Base-by-base conservation (phyloP, 306 rosid species). In the Prunus kanzakura region DNA sequence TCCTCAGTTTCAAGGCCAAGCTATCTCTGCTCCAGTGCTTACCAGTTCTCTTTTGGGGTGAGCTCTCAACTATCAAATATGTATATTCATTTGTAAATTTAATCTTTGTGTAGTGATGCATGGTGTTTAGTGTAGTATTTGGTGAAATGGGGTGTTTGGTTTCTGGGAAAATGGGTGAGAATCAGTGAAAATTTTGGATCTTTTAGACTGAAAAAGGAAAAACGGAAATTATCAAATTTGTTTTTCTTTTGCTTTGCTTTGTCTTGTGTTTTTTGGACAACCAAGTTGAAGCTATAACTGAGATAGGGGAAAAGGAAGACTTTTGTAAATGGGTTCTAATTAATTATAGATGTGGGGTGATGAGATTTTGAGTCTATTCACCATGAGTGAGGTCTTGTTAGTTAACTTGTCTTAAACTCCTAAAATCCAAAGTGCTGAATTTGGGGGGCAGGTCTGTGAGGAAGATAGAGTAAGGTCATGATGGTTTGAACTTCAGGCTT, bases 21-120 rank as follows among this genome's bases (percentile, higher is more conserved):
- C 57, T 62, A 62, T 73, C 72, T 72, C 81, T 84, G 64, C 81
- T 77, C 85, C 11, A 58, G 57, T 79, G 50, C 64, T 73, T 62
- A 18, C 82, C 74, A 76, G 49, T 19, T 80, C 70, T 73, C 75
- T 49, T 43, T 46, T 57, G 69, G 73, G 77, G 68, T 60, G 19
- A 10, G 68, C 76, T 72, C 76, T 18, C 3, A 25, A 10, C n/a
- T 18, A 16, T 14, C 67, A 12, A 43, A 4, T 41, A 8, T 57
- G 5, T 2, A 38, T 55, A 3, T 22, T 38, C 55, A 22, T 4
- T 29, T 25, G 4, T 13, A 15, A 67, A 20, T 3, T 7, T 1
- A 12, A 12, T 60, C 4, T 49, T 14, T 4, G 45, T 29, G 69
- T 19, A 35, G 51, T 75, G 8, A 2, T 23, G 6, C 47, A 19